A percentile compares a stretch with the other conserved stretches of the same genome.
Conservation (phyloP, 2,329 filamentous ascomycete species). For the Amauroascus niger region DNA sequence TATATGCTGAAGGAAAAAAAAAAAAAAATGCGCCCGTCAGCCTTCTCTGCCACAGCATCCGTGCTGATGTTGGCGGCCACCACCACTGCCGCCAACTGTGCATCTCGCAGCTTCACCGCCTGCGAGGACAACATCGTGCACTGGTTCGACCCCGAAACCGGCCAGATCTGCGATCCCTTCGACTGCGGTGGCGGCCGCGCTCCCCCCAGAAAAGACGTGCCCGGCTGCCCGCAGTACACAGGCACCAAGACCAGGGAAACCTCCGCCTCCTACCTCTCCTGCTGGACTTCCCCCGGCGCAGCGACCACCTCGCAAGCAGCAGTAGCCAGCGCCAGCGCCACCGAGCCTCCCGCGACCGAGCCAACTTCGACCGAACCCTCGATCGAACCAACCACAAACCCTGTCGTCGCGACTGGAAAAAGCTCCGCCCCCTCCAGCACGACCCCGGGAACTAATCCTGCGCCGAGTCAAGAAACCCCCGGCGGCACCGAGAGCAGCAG, state of each 20-base stretch:
- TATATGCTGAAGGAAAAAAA: too few relatives aligned
- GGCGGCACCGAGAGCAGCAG: too few relatives aligned
- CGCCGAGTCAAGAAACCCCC: not conserved
- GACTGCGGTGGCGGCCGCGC: slow-evolving; percentile 60
- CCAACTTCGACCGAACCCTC: too few relatives aligned
- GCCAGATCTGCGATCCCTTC: slow-evolving; percentile 54
- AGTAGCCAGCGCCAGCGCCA: not conserved
- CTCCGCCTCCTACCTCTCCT: not conserved
- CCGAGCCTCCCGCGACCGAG: not conserved
- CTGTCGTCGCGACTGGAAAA: not conserved
- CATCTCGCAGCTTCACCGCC: not conserved
- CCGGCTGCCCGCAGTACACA: slow-evolving; percentile 38
- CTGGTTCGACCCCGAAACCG: slow-evolving; percentile 43
- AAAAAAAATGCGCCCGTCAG: not conserved
- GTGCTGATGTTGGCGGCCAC: not conserved
- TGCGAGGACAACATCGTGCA: not conserved
- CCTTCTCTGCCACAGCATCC: not conserved
- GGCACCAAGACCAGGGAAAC: not conserved
- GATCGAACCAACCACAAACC: not conserved
- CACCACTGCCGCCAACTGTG: not conserved
- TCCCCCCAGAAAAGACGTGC: slow-evolving; percentile 53
- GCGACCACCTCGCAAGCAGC: not conserved
- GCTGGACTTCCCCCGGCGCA: not conserved
- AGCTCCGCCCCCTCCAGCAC: not conserved
- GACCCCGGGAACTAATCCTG: not conserved